phyloP scores from a whole-genome alignment of 345 rosid species.

The Mallotus nudiflorus region DNA sequence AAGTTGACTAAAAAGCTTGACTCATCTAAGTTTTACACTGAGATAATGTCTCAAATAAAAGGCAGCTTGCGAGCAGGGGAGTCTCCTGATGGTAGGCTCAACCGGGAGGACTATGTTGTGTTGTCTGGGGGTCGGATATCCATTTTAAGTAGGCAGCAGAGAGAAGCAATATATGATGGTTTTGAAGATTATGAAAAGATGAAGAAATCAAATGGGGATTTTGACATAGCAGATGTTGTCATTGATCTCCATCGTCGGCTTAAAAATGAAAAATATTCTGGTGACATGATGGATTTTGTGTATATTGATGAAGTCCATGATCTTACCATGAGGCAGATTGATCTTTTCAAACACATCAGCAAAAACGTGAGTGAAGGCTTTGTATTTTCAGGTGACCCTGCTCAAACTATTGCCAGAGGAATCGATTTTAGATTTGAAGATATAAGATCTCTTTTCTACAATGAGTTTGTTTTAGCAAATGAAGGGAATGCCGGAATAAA shows the following conservation, averaged over 20 bases:
- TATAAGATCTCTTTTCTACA: constrained; percentile 42
- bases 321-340: constrained; percentile 56
- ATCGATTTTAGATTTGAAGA: constrained; percentile 57
- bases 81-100: constrained; percentile 31
- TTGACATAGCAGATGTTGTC: constrained; percentile 62
- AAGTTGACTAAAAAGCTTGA: constrained; percentile 43
- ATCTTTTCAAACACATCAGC: constrained; percentile 45
- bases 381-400: constrained; percentile 54
- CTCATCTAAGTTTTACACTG: constrained; percentile 49
- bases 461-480: constrained; percentile 35
- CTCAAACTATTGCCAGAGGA: constrained; percentile 50
- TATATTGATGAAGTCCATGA: constrained; percentile 70
- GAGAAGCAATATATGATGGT: constrained; percentile 39
- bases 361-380: constrained; percentile 48
- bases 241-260: constrained; percentile 51
- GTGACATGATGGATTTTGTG: constrained; percentile 45
- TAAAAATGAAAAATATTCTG: constrained; percentile 23
- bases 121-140: constrained; percentile 42
- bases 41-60: constrained; percentile 57
- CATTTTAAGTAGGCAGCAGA: constrained; percentile 26
- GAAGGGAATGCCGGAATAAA: constrained; percentile 14
- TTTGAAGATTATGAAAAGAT: constrained; percentile 47
- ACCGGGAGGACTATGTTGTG: constrained; percentile 33
- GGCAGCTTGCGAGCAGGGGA: constrained; percentile 39
- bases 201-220: constrained; percentile 44